Base-by-base conservation (phyloP, 176 grass and related monocot species). In the Cenchrus fungigraminus region DNA sequence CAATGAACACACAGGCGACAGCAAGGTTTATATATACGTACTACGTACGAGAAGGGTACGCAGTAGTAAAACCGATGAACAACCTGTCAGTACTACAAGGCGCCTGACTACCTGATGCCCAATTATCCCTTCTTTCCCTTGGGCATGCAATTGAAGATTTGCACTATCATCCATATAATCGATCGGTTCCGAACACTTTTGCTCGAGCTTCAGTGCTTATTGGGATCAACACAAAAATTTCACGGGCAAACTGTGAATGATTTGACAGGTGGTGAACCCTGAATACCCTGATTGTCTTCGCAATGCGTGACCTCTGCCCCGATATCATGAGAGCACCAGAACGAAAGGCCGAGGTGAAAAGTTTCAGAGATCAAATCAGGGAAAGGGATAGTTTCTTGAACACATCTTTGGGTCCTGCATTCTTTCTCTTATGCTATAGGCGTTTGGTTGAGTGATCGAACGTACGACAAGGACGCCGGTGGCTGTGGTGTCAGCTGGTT, bases 381-480 rank as follows among this genome's bases (percentile, higher is more conserved):
- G 67, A 74, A 42, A 79, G 47, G 68, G 58, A 81, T 8, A 17
- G 37, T 77, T 77, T 65, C 14, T 45, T 86, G 49, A 25, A 56
- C 14, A 25, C n/a, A 62, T 62, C 1, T 22, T 62, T 62, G n/a
- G 11, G 3, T 32, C 47, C 3, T 42, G 17, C 1, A 28, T 9
- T 2, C 55, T 6, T 73, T 9, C 76, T 87, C 68, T 17, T 43
- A 28, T 43, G 43, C 55, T 32, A 74, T 74, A 86, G 79, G 79
- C 63, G 68, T 69, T n/a, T 42, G 85, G 81, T 91, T 75, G 89
- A 87, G 85, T 87, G 80, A 42, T 56, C 43, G 11, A 63, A 11
- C 22, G 22, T 22, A 8, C 8, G 85, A 87, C 71, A 57, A 55
- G 32, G 74, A 76, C 76, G 3, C 45, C 17, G 17, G 22, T 20